These are phyloP conservation scores for Kodamaea neixiangensis DNA, from an alignment of 805 yeast genomes.

Conservation along the genomic window DNA sequence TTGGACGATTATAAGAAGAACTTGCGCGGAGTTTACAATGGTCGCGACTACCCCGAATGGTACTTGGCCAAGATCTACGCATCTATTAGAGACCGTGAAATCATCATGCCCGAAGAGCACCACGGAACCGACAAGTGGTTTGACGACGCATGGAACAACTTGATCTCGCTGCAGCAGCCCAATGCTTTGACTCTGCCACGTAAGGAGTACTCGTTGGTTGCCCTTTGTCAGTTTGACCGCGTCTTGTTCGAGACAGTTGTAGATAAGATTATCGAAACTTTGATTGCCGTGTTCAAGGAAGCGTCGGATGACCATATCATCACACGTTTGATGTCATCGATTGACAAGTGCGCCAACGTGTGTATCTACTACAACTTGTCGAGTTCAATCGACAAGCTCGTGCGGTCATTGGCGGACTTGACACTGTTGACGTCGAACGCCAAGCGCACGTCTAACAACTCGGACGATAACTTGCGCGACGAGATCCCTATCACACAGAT, in stretches of 20 bases:
- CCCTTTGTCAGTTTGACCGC: conserved; percentile 62
- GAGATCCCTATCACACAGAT: conserved; percentile 39
- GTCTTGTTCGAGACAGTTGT: conserved; percentile 67
- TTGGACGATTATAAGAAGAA: conserved; percentile 79
- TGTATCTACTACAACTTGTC: conserved; percentile 64
- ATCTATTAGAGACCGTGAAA: conserved; percentile 82
- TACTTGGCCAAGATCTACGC: conserved; percentile 77
- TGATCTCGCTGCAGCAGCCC: conserved; percentile 53
- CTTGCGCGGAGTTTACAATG: conserved; percentile 75
- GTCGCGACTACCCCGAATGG: conserved; percentile 80
- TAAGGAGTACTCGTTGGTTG: conserved; percentile 22
- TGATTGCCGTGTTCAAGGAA: conserved; percentile 77
- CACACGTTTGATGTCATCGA: conserved; percentile 80
- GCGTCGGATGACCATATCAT: conserved; percentile 91
- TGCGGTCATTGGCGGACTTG: conserved; percentile 65
- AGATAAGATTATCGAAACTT: conserved; percentile 65
- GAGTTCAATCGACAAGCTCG: conserved; percentile 61
- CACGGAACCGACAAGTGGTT: conserved; percentile 91
- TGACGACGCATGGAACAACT: conserved; percentile 80
- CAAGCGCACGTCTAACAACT: conserved; percentile 12
- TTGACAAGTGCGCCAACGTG: conserved; percentile 81
- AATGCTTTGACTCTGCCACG: conserved; percentile 21
- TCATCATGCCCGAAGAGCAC: conserved; percentile 97
- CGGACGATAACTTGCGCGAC: conserved; percentile 24
- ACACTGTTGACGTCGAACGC: conserved; percentile 60